Conservation (phyloP, 441 rosid species). For the Gossypium lobatum region DNA sequence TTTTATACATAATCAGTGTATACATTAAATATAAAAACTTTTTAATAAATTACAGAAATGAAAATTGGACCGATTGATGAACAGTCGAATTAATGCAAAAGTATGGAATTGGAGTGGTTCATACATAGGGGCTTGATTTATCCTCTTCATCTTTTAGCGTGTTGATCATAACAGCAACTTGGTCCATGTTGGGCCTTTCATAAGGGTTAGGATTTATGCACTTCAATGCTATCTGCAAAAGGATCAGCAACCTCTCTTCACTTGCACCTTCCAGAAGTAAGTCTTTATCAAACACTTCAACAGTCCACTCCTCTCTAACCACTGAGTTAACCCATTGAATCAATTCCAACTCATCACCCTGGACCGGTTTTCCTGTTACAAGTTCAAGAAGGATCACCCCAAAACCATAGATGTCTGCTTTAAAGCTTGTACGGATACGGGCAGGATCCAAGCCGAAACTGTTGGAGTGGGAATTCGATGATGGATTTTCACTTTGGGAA, state of each 20-base stretch:
- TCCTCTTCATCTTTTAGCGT: conserved; percentile 47
- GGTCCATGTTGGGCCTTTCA: conserved; percentile 34
- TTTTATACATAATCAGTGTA: too few relatives aligned
- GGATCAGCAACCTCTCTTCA: conserved; percentile 54
- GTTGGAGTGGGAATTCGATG: conserved; percentile 17
- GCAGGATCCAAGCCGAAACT: conserved; percentile 8
- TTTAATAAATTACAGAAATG: not conserved
- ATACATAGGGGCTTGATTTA: conserved; percentile 26
- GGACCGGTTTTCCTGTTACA: conserved; percentile 45
- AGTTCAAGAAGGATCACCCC: conserved; percentile 67
- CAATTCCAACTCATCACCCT: conserved; percentile 38
- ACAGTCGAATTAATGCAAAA: not conserved
- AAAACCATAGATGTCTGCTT: conserved; percentile 31
- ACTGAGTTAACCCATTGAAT: conserved; percentile 54
- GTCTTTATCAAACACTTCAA: conserved; percentile 48
- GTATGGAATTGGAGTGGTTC: not conserved
- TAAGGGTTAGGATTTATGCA: conserved; percentile 34
- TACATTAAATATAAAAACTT: not conserved
- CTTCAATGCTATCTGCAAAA: conserved; percentile 48
- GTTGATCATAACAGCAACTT: conserved; percentile 33
- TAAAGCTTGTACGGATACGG: conserved; percentile 17
- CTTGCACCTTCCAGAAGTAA: conserved; percentile 40
- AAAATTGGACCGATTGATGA: too few relatives aligned
- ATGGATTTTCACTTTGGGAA: conserved; percentile 25
- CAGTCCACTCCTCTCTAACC: conserved; percentile 62